Conservation (phyloP, 2,329 filamentous ascomycete genomes). For the Sporothrix schenckii region DNA sequence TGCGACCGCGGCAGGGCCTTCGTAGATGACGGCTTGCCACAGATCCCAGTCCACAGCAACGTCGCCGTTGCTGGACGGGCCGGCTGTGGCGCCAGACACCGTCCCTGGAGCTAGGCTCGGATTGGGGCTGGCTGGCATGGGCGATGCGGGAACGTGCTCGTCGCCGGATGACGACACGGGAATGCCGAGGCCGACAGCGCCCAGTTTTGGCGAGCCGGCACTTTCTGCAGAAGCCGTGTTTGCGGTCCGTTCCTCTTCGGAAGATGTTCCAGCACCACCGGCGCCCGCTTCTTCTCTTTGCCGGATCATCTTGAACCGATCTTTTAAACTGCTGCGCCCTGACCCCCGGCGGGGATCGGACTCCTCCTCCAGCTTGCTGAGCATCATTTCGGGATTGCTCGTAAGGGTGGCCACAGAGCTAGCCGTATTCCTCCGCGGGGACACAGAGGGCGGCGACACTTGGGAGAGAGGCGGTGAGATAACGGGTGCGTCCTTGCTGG, state of each 20-base stretch:
- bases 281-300: constrained; percentile 72
- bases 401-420: constrained; percentile 77
- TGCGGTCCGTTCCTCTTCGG: constrained; percentile 57
- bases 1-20: constrained; percentile 85
- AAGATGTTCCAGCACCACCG: constrained; percentile 43
- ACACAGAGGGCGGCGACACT: constrained; percentile 48
- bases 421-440: constrained; percentile 70
- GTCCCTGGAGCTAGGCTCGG: constrained; percentile 79
- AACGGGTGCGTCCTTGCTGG: constrained; percentile 59
- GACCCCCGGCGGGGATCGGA: constrained; percentile 48
- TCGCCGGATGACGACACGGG: constrained; percentile 23
- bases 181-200: constrained; percentile 23
- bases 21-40: constrained; percentile 94
- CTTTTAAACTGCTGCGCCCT: constrained; percentile 68
- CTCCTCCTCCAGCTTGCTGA: constrained; percentile 74
- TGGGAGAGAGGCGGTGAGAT: constrained; percentile 53
- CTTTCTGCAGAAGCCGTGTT: constrained; percentile 40
- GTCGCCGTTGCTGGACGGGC: constrained; percentile 70
- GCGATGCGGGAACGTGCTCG: constrained; percentile 46
- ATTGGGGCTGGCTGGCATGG: constrained; percentile 67
- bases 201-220: constrained; percentile 17
- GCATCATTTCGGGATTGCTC: constrained; percentile 80
- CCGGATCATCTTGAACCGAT: constrained; percentile 76
- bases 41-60: constrained; percentile 90
- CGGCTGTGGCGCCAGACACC: constrained; percentile 76